Evolutionary conservation across 148 eudicot species (phyloP).

Genomic region (Rhododendron williamsianum): DNA sequence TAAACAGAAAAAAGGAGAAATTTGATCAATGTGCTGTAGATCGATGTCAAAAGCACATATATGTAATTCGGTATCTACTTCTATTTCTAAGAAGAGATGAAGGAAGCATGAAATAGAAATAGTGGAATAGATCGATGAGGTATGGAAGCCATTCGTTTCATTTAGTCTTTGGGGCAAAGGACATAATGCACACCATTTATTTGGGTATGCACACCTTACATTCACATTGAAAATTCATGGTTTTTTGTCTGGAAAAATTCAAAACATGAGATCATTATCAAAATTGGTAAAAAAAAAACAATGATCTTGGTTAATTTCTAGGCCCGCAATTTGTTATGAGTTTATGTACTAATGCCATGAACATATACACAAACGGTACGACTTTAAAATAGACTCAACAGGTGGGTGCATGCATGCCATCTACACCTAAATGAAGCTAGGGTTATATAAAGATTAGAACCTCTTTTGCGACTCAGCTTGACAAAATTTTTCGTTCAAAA

Average conservation of each 20-base stretch:
- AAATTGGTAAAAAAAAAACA: neutral
- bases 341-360: neutral
- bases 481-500: no score
- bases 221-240: neutral
- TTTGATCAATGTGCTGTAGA: neutral
- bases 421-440: neutral
- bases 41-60: neutral
- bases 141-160: neutral
- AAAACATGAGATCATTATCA: neutral
- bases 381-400: neutral
- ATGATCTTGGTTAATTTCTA: neutral
- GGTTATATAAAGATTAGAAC: neutral
- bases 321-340: neutral
- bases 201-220: neutral
- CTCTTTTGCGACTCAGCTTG: neutral
- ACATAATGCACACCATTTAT: neutral
- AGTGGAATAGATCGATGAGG: neutral
- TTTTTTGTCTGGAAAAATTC: neutral
- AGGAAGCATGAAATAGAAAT: neutral
- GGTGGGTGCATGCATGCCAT: neutral
- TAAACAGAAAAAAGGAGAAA: neutral
- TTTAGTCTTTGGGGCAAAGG: neutral
- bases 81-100: neutral
- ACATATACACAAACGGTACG: no score
- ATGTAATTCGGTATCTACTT: neutral